Percentiles rank a stretch among this genome's conserved stretches.
Conservation (phyloP, 2,329 filamentous ascomycete genomes). For the Dothistroma septosporum region DNA sequence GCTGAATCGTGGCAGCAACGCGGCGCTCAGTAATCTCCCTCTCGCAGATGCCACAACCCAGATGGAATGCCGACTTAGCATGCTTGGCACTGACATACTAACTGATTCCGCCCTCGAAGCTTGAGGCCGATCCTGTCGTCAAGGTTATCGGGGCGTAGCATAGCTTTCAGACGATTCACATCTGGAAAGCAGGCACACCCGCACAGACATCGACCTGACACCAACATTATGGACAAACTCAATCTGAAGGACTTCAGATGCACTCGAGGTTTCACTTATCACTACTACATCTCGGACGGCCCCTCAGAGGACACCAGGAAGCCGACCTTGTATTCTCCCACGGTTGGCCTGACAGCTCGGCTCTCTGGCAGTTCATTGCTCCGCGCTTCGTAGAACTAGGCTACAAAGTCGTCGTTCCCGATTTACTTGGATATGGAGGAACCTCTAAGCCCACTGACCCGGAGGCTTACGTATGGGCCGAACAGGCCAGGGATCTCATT, state of each 20-base stretch:
- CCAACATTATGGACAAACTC: slow-evolving; percentile 12
- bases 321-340: slow-evolving; percentile 39
- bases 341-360: slow-evolving; percentile 48
- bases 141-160: too few species aligned
- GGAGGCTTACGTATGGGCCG: slow-evolving; percentile 33
- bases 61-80: too few species aligned
- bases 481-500: slow-evolving; percentile 35
- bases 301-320: slow-evolving; percentile 30
- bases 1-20: too few species aligned
- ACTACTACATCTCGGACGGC: slow-evolving; percentile 37
- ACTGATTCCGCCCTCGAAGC: too few species aligned
- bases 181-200: too few species aligned
- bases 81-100: too few species aligned
- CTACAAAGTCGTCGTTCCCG: slow-evolving; percentile 38
- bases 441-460: slow-evolving; percentile 40
- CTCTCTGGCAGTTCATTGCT: slow-evolving; percentile 43
- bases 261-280: slow-evolving; percentile 34
- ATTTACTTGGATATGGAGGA: slow-evolving; percentile 37
- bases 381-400: slow-evolving; percentile 36
- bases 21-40: too few species aligned
- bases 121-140: too few species aligned
- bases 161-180: too few species aligned
- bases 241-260: slow-evolving; percentile 11
- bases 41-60: too few species aligned
- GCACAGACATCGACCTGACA: too few species aligned